These are phyloP conservation scores for Closterium sp. DNA, from an alignment of 139 green algal genomes.

Conservation along the genomic window DNA sequence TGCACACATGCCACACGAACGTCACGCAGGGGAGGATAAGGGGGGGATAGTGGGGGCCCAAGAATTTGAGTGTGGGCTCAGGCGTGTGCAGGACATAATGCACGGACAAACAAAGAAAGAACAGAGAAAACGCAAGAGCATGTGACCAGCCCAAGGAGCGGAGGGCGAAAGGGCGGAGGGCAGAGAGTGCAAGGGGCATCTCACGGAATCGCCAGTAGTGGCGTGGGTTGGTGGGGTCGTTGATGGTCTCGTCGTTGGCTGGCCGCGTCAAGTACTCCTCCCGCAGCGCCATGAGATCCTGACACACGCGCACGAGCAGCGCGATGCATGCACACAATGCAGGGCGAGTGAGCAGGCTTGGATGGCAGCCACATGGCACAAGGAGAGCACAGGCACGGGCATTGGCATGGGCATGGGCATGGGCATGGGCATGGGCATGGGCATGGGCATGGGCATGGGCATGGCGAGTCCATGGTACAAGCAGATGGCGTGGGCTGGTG, in stretches of 20 bases:
- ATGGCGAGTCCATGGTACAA: neutral
- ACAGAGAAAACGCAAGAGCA: too few species aligned
- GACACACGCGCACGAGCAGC: neutral
- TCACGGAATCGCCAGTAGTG: conserved; percentile 90
- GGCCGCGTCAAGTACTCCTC: conserved; percentile 56
- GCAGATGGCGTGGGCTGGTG: neutral
- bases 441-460: too few species aligned
- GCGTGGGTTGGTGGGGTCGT: conserved; percentile 87
- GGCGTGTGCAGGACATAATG: neutral
- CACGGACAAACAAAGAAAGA: neutral
- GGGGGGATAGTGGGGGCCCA: neutral
- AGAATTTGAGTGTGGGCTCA: neutral
- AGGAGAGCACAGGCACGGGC: too few species aligned
- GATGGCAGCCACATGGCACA: too few species aligned
- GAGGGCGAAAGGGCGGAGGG: conserved; percentile 18
- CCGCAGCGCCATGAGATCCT: conserved; percentile 50
- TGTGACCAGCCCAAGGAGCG: too few species aligned
- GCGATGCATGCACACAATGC: too few species aligned
- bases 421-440: too few species aligned
- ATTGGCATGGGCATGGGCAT: too few species aligned
- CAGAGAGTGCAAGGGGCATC: neutral
- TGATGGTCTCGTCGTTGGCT: conserved; percentile 87
- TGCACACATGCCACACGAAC: neutral
- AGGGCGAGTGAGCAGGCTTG: too few species aligned
- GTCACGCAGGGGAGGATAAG: neutral